Evolutionary conservation across 2,329 filamentous ascomycete species (phyloP).

Genomic region (Ceratocystis albifundus): DNA sequence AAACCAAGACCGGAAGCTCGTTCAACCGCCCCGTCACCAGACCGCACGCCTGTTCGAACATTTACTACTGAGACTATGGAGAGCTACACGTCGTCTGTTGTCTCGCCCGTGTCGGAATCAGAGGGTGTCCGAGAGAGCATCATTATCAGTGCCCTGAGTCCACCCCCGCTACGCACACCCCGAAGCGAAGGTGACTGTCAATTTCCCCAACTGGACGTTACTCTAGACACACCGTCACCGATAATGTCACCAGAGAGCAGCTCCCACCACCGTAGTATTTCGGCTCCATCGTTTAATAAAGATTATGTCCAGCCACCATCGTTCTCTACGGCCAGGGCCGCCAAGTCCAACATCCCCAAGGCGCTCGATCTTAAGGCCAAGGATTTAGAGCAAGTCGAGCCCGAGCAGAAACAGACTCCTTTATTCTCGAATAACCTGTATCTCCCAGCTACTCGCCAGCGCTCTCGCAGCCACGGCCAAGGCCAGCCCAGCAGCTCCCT

Average conservation of each 20-base stretch:
- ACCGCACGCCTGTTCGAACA: background rate
- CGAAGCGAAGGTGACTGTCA: background rate
- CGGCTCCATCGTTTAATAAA: conserved; percentile 11
- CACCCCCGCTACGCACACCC: background rate
- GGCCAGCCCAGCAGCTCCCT: background rate
- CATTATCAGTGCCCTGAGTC: conserved; percentile 19
- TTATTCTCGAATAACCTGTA: conserved; percentile 21
- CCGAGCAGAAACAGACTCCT: conserved; percentile 18
- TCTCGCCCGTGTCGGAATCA: conserved; percentile 5
- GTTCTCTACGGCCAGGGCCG: background rate
- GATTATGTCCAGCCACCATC: background rate
- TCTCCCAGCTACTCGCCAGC: conserved; percentile 16
- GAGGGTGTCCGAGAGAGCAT: background rate
- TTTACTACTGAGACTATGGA: conserved; percentile 18
- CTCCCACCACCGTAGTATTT: conserved; percentile 17
- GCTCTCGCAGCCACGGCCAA: conserved; percentile 12
- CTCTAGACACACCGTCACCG: conserved; percentile 17
- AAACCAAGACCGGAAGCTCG: background rate
- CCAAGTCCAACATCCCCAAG: background rate
- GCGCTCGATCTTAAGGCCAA: conserved; percentile 7
- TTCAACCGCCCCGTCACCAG: background rate
- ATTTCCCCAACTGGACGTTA: conserved; percentile 7
- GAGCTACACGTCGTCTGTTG: conserved; percentile 20
- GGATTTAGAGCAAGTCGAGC: background rate
- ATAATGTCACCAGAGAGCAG: background rate